These are phyloP conservation scores for Pisolithus microcarpus DNA, from an alignment of 768 basidiomycete genomes.

Conservation along the genomic window DNA sequence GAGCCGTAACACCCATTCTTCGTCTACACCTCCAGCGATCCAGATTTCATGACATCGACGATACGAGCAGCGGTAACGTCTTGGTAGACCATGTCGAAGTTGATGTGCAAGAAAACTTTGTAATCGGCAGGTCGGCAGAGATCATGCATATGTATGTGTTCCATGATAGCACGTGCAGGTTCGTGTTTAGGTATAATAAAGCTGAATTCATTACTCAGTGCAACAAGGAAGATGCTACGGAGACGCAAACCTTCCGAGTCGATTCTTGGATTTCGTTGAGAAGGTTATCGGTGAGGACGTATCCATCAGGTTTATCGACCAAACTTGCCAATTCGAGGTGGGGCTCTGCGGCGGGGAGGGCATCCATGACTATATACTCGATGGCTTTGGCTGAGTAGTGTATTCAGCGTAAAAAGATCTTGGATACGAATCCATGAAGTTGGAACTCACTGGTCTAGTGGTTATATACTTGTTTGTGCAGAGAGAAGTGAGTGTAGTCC, in stretches of 20 bases:
- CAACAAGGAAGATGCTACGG: neutral
- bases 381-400: conserved; percentile 54
- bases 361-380: conserved; percentile 83
- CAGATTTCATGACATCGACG: conserved; percentile 34
- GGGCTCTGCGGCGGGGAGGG: conserved; percentile 61
- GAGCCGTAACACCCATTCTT: conserved; percentile 30
- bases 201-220: conserved; percentile 13
- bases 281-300: conserved; percentile 65
- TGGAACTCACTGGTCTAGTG: conserved; percentile 61
- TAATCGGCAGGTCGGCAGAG: conserved; percentile 67
- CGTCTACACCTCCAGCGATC: conserved; percentile 19
- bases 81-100: conserved; percentile 18
- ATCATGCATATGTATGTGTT: conserved; percentile 54
- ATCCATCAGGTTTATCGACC: conserved; percentile 52
- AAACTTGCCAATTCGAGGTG: conserved; percentile 50
- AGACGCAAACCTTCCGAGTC: conserved; percentile 22
- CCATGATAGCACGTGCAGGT: conserved; percentile 51
- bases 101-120: conserved; percentile 38
- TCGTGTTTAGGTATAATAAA: conserved; percentile 31
- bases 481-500: conserved; percentile 63
- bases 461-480: conserved; percentile 80
- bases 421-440: no score
- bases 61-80: conserved; percentile 36
- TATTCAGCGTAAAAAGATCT: neutral
- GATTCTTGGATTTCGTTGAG: conserved; percentile 52